These are phyloP conservation scores for Solioccasus polychromus DNA, from an alignment of 768 basidiomycete genomes.

Conservation along the genomic window DNA sequence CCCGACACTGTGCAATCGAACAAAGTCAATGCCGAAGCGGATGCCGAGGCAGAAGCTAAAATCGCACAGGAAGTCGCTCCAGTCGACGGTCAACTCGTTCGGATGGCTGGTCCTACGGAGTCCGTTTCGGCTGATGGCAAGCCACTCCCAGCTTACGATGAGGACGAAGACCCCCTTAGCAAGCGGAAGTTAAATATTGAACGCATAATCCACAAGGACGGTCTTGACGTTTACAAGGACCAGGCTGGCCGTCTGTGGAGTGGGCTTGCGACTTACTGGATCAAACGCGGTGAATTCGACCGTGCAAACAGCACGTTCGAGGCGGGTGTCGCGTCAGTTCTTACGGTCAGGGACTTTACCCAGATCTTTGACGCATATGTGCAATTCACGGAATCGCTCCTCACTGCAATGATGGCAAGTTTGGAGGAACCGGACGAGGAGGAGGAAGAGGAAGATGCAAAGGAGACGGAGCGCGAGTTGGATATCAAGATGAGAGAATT, in stretches of 20 bases:
- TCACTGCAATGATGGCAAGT: conserved; percentile 85
- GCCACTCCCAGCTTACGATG: conserved; percentile 55
- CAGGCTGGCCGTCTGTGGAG: conserved; percentile 97
- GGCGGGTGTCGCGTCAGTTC: conserved; percentile 72
- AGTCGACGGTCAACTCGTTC: conserved; percentile 60
- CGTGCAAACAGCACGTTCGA: conserved; percentile 88
- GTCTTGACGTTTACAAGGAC: conserved; percentile 87
- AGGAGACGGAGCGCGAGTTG: conserved; percentile 78
- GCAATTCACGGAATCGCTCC: conserved; percentile 88
- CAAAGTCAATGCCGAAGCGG: conserved; percentile 44
- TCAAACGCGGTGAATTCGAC: conserved; percentile 94
- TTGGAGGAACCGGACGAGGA: conserved; percentile 76
- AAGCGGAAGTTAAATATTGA: conserved; percentile 80
- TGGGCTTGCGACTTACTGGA: conserved; percentile 97
- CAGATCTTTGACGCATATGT: conserved; percentile 97
- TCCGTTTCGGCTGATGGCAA: conserved; percentile 51
- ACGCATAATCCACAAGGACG: conserved; percentile 78
- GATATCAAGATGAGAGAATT: conserved; percentile 90
- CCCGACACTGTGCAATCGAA: conserved; percentile 67
- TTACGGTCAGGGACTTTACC: conserved; percentile 95
- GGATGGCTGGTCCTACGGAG: conserved; percentile 66
- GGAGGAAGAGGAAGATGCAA: conserved; percentile 72
- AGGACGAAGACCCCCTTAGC: conserved; percentile 80
- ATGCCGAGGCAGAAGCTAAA: conserved; percentile 41
- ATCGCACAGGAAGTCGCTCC: conserved; percentile 43